Base-by-base conservation (phyloP, 176 grass and related monocot genomes). In the Cymbopogon citratus region DNA sequence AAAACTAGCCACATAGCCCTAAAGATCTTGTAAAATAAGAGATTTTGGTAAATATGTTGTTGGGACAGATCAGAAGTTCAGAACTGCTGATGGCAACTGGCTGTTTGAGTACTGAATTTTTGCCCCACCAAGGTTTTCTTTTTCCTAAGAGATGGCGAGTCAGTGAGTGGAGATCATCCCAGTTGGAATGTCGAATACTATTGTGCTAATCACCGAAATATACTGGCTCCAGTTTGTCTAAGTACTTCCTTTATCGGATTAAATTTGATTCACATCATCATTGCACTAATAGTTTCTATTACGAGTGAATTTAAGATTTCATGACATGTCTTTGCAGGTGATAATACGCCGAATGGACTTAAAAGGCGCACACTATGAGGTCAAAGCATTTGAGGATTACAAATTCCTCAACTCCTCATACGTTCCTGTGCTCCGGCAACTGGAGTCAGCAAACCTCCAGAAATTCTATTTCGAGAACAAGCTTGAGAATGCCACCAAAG, bases 391-490 rank as follows among this genome's bases (percentile, higher is more conserved):
- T 51, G 96, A 99, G 82, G 90, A 95, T 69, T 99, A 95, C 85
- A 93, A 87, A 72, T 99, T 99, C 74, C 89, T 99, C 10, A 99
- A 99, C 85, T 99, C 96, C 57, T 99, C 96, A 0, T 99, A 99
- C 28, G 96, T 99, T 51, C 92, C 96, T 3, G 96, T 99, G 19
- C 90, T 99, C 23, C 96, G 96, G 54, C 96, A 99, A 87, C 87
- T 99, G 29, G 96, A 99, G 48, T 99, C 96, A 6, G 92, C 96
- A 27, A 99, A 95, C 63, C 91, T 99, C 40, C 92, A 95, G 69
- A 86, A 90, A 29, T 99, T 99, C 89, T 99, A 99, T 87, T 99
- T 99, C 62, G 96, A 99, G 83, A 99, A 99, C 80, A 99, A 99
- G 85, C 90, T 99, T 78, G 96, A 99, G 80, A 99, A 99, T 78